Evolutionary conservation across 2,329 filamentous ascomycete genomes (phyloP).

Genomic region (Diplodia scrobiculata): DNA sequence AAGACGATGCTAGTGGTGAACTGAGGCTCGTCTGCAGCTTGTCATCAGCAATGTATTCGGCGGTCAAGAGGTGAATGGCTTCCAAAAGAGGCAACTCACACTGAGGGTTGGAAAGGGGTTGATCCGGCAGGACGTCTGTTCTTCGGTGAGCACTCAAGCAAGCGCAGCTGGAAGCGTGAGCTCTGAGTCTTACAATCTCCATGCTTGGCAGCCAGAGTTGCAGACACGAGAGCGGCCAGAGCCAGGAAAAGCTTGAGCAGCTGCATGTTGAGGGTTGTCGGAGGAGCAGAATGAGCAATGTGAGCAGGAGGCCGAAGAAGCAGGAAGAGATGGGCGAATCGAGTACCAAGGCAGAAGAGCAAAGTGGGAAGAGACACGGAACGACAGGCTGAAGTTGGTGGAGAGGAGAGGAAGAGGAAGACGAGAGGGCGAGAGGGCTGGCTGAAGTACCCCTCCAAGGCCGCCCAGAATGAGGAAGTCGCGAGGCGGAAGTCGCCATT

Average conservation of each 20-base stretch:
- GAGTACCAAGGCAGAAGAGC: background rate
- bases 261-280: constrained; percentile 23
- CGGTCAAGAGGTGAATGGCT: background rate
- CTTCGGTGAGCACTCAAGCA: constrained; percentile 3
- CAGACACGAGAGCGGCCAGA: constrained; percentile 25
- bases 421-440: constrained; percentile 9
- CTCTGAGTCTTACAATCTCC: constrained; percentile 6
- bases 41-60: background rate
- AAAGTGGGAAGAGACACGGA: constrained; percentile 8
- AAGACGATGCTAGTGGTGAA: constrained; percentile 29
- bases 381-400: constrained; percentile 28
- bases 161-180: background rate
- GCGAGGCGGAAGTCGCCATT: background rate
- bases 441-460: background rate
- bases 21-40: background rate
- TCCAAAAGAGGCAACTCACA: background rate
- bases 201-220: constrained; percentile 8
- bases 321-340: constrained; percentile 1
- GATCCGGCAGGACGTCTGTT: background rate
- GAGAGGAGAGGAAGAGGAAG: constrained; percentile 23
- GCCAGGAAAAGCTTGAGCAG: constrained; percentile 20
- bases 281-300: constrained; percentile 1
- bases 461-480: background rate
- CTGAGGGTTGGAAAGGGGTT: background rate
- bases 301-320: background rate